These are phyloP conservation scores for Phoenix dactylifera DNA, from an alignment of 176 grass and related monocot species.

Conservation along the genomic window DNA sequence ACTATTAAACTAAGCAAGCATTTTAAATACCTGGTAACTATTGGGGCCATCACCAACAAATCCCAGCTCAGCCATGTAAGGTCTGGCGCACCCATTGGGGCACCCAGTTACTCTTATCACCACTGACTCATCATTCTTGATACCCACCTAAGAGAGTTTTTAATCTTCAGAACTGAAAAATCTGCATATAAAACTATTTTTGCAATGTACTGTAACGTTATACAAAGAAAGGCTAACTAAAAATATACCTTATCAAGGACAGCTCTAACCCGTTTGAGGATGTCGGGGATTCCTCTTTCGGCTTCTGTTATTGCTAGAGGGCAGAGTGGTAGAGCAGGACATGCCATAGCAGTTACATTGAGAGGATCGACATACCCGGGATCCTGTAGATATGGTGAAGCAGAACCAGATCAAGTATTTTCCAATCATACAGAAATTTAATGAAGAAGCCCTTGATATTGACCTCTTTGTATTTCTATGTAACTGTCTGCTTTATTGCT, in stretches of 20 bases:
- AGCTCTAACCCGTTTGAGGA: conserved; percentile 79
- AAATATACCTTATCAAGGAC: conserved; percentile 68
- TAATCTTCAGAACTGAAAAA: neutral
- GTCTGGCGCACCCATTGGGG: conserved; percentile 92
- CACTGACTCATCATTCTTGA: conserved; percentile 57
- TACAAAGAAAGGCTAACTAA: conserved; percentile 1
- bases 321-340: conserved; percentile 82
- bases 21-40: conserved; percentile 69
- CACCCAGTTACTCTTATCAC: conserved; percentile 94
- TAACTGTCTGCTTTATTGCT: no score
- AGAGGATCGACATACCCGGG: conserved; percentile 75
- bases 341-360: conserved; percentile 89
- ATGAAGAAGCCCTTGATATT: no score
- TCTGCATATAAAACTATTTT: neutral
- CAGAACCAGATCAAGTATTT: neutral
- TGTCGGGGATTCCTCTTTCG: conserved; percentile 77
- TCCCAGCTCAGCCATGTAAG: conserved; percentile 97
- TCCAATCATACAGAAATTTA: no score
- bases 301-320: conserved; percentile 94
- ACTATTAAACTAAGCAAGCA: neutral
- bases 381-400: conserved; percentile 43
- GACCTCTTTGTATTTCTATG: no score
- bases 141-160: conserved; percentile 47
- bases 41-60: conserved; percentile 97
- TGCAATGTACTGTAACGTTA: neutral